Evolutionary conservation across 2,329 filamentous ascomycete genomes (phyloP).

Genomic region (Sclerotinia glacialis): DNA sequence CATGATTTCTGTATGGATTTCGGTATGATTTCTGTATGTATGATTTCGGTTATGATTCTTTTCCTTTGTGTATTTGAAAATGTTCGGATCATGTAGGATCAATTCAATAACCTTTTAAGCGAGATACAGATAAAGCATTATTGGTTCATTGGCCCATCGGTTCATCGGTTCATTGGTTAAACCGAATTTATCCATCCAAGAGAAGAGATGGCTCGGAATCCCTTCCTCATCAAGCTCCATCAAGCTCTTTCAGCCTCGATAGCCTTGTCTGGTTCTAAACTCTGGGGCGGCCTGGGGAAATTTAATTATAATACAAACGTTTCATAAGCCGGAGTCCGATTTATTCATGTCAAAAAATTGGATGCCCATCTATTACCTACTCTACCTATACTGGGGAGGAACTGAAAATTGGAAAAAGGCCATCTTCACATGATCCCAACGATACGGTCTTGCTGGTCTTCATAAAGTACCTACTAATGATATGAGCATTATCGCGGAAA

Average conservation of each 20-base stretch:
- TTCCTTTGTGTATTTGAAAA: background rate
- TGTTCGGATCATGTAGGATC: background rate
- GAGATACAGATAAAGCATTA: background rate
- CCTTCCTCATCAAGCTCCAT: background rate
- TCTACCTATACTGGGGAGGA: too few relatives aligned
- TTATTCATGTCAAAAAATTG: background rate
- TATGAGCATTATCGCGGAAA: background rate
- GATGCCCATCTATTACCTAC: background rate
- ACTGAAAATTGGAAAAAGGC: background rate
- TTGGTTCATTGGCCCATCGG: background rate
- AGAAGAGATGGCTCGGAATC: background rate
- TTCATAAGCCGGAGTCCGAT: background rate
- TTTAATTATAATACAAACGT: background rate
- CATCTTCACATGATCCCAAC: background rate
- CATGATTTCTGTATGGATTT: too few relatives aligned
- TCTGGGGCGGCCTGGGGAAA: background rate
- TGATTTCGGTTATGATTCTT: too few relatives aligned
- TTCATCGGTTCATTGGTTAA: background rate
- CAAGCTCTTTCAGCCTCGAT: constrained; percentile 5
- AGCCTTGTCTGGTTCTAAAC: background rate
- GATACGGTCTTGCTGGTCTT: background rate
- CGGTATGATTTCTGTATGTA: too few relatives aligned
- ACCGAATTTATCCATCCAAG: background rate
- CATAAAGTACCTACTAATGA: background rate
- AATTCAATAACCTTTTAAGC: constrained; percentile 1